These are phyloP conservation scores for Gloeopeniophorella convolvens DNA, from an alignment of 768 basidiomycete genomes.

Conservation along the genomic window DNA sequence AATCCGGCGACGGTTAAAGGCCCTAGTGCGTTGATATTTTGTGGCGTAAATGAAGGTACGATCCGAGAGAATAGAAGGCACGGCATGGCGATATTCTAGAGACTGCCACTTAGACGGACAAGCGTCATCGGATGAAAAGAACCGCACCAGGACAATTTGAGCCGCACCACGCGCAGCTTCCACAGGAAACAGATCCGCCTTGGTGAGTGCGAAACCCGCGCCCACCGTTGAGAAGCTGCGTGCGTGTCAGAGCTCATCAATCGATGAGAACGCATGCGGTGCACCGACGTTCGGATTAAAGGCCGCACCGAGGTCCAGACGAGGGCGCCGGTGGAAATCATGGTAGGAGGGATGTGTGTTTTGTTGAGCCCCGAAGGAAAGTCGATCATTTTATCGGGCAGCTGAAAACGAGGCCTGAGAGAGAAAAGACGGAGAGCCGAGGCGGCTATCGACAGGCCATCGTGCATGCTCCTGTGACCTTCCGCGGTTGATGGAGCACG, in stretches of 20 bases:
- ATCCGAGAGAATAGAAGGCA: constrained; percentile 67
- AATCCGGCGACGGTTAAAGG: constrained; percentile 55
- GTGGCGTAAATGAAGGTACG: constrained; percentile 53
- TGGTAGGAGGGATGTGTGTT: neutral
- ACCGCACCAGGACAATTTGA: constrained; percentile 46
- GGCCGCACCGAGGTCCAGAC: neutral
- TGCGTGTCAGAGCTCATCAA: neutral
- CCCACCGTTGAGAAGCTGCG: constrained; percentile 44
- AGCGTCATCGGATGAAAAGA: neutral
- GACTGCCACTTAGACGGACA: neutral
- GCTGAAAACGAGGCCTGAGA: too few relatives aligned
- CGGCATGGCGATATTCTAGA: constrained; percentile 49
- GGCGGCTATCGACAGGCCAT: too few relatives aligned
- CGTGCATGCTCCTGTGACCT: too few relatives aligned
- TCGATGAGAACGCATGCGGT: neutral
- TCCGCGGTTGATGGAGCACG: too few relatives aligned
- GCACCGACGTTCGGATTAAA: neutral
- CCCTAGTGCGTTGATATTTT: constrained; percentile 50
- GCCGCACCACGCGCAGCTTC: constrained; percentile 52
- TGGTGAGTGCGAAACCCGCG: constrained; percentile 52
- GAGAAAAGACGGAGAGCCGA: too few relatives aligned
- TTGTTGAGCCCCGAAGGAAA: neutral
- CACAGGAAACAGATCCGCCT: constrained; percentile 50
- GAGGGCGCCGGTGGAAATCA: neutral
- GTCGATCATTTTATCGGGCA: neutral